Conservation (phyloP, 2,329 filamentous ascomycete genomes). For the Botrytis byssoidea region DNA sequence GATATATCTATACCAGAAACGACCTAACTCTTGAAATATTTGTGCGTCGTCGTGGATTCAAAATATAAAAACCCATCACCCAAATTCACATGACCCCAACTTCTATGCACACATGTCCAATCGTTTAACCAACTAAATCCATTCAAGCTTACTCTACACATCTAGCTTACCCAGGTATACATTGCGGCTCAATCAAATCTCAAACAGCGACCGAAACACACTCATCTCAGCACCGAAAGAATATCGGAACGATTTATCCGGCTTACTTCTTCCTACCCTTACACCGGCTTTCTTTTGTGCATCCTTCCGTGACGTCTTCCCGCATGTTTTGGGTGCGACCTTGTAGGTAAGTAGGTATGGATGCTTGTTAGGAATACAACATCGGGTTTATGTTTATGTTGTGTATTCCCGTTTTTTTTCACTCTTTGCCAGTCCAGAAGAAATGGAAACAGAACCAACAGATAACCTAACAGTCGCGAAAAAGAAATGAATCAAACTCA, state of each 20-base stretch:
- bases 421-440: not conserved
- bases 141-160: not conserved
- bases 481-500: not conserved
- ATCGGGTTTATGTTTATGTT: not conserved
- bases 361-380: not conserved
- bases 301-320: slow-evolving; percentile 7
- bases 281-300: not conserved
- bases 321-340: not conserved
- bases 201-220: not conserved
- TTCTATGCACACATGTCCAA: not conserved
- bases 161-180: not conserved
- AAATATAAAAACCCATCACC: not conserved
- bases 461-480: no score
- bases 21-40: not conserved
- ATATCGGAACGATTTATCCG: not conserved
- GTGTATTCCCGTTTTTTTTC: not conserved
- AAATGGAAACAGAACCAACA: not conserved
- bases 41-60: not conserved
- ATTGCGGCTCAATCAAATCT: not conserved
- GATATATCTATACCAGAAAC: not conserved
- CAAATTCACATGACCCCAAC: not conserved
- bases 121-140: not conserved
- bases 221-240: not conserved
- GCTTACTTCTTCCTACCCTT: not conserved
- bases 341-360: not conserved